Evolutionary conservation across 1,284 basidiomycete species (phyloP), one percentile per base, ranked within the genome.

Genomic region (Austroboletus rostrupii): DNA sequence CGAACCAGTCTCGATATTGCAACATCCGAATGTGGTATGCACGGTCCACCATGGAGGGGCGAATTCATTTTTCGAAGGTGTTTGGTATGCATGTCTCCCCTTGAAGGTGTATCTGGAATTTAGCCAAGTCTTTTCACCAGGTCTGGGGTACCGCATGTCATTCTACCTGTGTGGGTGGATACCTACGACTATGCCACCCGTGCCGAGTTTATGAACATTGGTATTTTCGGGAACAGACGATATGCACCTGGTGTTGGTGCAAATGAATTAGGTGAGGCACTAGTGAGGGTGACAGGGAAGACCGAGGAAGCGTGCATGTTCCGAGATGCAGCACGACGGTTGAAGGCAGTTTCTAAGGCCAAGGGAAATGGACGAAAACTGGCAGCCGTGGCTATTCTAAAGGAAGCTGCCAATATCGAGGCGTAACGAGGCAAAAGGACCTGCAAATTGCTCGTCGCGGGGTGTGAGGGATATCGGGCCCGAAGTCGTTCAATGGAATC

Each of bases 141-240:
- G 43, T 53, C 44, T 20, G 56, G 56, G 1, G 3, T 43, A 2
- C 48, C 56, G 1, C 55, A 56, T 8, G 35, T 56, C 12, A 37
- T 56, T 10, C 54, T 59, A 17, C 47, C 57, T 1, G 50, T 47
- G 5, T 59, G 54, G 57, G 23, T 5, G 23, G 59, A 61, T 29
- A 61, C 57, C 5, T 58, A 43, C 16, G 56, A 58, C 16, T 57
- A 47, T 23, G 57, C 46, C 0, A 13, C 13, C 1, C 53, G 47
- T 16, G 48, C n/a, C 1, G 57, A 59, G 36, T 54, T 33, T 26
- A 16, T 61, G 33, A 50, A 56, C 17, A 35, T 53, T 4, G 56
- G 56, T 16, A n/a, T 58, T 21, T 57, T 42, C 8, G 56, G 43
- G 20, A 57, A 17, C n/a, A 48, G 38, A 32, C 28, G 12, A 0